phyloP scores from a whole-genome alignment of 345 rosid species.

The Bruguiera sexangula region DNA sequence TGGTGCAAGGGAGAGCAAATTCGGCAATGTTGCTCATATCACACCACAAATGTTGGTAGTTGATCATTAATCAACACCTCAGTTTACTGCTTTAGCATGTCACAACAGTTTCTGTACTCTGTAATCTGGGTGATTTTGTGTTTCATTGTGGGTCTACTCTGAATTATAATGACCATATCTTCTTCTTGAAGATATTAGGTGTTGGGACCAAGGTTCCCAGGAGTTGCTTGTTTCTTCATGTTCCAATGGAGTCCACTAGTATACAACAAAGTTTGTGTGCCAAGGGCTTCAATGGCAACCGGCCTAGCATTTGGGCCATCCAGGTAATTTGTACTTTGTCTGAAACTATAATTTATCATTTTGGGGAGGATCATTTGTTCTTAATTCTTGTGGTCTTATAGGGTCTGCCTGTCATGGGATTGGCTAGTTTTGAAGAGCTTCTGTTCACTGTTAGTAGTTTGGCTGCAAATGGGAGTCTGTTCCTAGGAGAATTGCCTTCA shows the following conservation, averaged over 20 bases:
- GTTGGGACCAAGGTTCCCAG: slow-evolving; percentile 82
- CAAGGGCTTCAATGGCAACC: slow-evolving; percentile 71
- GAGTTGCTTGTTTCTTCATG: slow-evolving; percentile 63
- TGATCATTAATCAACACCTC: too few relatives aligned
- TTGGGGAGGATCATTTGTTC: slow-evolving; percentile 1
- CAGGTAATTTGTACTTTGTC: slow-evolving; percentile 49
- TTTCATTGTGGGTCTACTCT: not conserved
- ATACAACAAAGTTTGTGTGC: slow-evolving; percentile 43
- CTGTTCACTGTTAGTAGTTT: slow-evolving; percentile 51
- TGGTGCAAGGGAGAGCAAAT: not conserved
- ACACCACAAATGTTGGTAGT: not conserved
- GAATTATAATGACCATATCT: slow-evolving; percentile 10
- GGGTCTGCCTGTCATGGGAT: slow-evolving; percentile 66
- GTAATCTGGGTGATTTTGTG: not conserved
- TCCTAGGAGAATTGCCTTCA: slow-evolving; percentile 70
- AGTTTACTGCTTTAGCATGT: too few relatives aligned
- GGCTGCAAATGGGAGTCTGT: slow-evolving; percentile 58
- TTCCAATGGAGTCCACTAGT: slow-evolving; percentile 51
- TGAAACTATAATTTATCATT: slow-evolving; percentile 1
- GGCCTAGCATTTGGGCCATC: slow-evolving; percentile 77
- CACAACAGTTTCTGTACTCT: not conserved
- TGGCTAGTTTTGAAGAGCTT: slow-evolving; percentile 63
- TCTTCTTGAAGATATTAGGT: slow-evolving; percentile 44
- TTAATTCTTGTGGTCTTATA: slow-evolving; percentile 16
- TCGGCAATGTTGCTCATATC: not conserved